Base-by-base conservation (phyloP, 164 flowering plant species). In the Piper longum region DNA sequence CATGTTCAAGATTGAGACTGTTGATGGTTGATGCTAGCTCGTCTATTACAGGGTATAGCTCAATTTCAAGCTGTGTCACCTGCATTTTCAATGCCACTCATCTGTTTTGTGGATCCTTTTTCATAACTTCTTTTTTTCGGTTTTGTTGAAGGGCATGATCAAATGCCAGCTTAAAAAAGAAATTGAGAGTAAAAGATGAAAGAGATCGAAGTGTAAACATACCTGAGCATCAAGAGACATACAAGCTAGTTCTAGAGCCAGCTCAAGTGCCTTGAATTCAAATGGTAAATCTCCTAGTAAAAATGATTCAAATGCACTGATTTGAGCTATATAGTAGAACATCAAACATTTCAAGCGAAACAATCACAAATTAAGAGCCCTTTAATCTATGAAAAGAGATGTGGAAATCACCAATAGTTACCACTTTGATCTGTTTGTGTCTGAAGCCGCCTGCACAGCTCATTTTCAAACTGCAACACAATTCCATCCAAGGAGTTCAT, bases 171-270 rank as follows among this genome's bases (percentile, higher is more conserved):
- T 9, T 5, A 2, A 14, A 48, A 48, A 9, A 9, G 36, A 26
- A 26, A 26, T 26, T 26, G 36, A 2, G 36, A 26, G 36, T 26
- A 48, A 48, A 48, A 2, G 8, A 14, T 9, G 14, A 48, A 48
- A 9, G 7, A 14, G 14, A 48, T 9, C 7, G 3, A 48, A 9
- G 52, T 9, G 3, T 48, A 9, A 36, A 64, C 62, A 55, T 74
- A 88, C 99, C 99, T 93, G 96, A 75, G 89, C 78, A 76, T 93
- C 97, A 67, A 93, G 85, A 66, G 86, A 80, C 74, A 73, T 77
- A 80, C 99, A 90, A 44, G 91, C 83, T 19, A 88, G 71, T 66
- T 93, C 99, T 84, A 93, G 77, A 70, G 97, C 97, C 69, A 93
- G 80, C 81, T 93, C 99, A 76, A 93, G 69, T 64, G 99, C 97